Evolutionary conservation across 768 basidiomycete genomes (phyloP).

Genomic region (Amanita pseudoporphyria): DNA sequence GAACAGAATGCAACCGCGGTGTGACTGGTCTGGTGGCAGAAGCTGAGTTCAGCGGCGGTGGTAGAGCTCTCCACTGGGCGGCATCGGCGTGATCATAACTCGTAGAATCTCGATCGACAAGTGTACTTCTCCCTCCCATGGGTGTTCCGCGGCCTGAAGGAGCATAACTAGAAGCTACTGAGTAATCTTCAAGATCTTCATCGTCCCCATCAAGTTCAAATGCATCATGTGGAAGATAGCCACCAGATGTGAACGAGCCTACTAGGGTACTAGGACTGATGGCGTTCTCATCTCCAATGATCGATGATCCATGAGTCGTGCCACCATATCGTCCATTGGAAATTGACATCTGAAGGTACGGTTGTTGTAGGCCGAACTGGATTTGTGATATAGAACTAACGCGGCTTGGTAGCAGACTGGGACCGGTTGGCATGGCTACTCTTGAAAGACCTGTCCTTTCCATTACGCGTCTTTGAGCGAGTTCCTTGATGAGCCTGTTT

Average conservation of each 20-base stretch:
- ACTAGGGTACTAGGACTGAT: slow-evolving; percentile 17
- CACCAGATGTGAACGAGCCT: slow-evolving; percentile 23
- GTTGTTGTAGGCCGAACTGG: slow-evolving; percentile 19
- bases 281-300: slow-evolving; percentile 24
- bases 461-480: slow-evolving; percentile 57
- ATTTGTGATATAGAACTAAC: slow-evolving; percentile 24
- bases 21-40: slow-evolving; percentile 29
- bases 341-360: slow-evolving; percentile 16
- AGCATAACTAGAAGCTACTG: slow-evolving; percentile 31
- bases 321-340: slow-evolving; percentile 6
- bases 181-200: slow-evolving; percentile 72
- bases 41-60: slow-evolving; percentile 19
- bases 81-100: slow-evolving; percentile 15
- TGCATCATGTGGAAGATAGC: slow-evolving; percentile 54
- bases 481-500: slow-evolving; percentile 76
- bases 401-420: slow-evolving; percentile 27
- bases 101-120: slow-evolving; percentile 31
- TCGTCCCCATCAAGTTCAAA: slow-evolving; percentile 68
- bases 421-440: slow-evolving; percentile 40
- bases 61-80: slow-evolving; percentile 24
- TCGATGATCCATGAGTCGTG: neutral
- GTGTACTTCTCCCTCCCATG: slow-evolving; percentile 34
- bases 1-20: slow-evolving; percentile 35
- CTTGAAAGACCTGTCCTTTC: slow-evolving; percentile 50
- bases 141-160: slow-evolving; percentile 73